These are phyloP conservation scores for Beauveria australis DNA, from an alignment of 2,329 filamentous ascomycete species.

Conservation along the genomic window DNA sequence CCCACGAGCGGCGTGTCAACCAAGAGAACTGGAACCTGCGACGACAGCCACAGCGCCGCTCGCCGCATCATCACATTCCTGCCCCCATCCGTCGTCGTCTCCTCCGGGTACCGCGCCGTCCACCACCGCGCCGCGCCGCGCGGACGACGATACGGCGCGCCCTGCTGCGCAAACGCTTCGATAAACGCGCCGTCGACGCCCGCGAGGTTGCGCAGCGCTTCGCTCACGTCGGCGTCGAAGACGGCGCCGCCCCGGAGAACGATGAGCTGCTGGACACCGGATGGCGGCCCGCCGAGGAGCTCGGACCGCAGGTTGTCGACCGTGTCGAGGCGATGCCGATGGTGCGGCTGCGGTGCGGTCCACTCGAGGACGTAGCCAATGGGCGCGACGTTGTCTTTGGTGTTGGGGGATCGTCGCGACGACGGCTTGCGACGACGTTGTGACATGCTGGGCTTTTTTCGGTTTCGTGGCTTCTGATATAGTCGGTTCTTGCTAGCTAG, in stretches of 20 bases:
- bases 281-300: slow-evolving; percentile 3
- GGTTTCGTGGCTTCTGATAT: background rate
- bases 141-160: slow-evolving; percentile 3
- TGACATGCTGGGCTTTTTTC: background rate
- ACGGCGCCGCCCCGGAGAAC: background rate
- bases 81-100: background rate
- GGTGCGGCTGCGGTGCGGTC: slow-evolving; percentile 8
- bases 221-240: background rate
- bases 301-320: slow-evolving; percentile 13
- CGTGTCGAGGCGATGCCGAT: slow-evolving; percentile 10
- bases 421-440: slow-evolving; percentile 1
- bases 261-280: slow-evolving; percentile 6
- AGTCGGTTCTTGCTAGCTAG: background rate
- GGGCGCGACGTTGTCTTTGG: slow-evolving; percentile 6
- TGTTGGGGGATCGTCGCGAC: background rate
- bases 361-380: slow-evolving; percentile 15
- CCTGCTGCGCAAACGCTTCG: slow-evolving; percentile 1
- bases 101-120: slow-evolving; percentile 13
- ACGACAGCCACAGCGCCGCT: slow-evolving; percentile 3
- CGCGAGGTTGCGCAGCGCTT: slow-evolving; percentile 2
- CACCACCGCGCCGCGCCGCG: slow-evolving; percentile 6
- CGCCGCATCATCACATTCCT: background rate
- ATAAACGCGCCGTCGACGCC: slow-evolving; percentile 11
- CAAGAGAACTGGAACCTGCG: background rate
- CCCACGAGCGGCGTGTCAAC: background rate